Evolutionary conservation across 2,329 filamentous ascomycete genomes (phyloP), one percentile per base, ranked within the genome.

Genomic region (Hyphodiscus sp.): DNA sequence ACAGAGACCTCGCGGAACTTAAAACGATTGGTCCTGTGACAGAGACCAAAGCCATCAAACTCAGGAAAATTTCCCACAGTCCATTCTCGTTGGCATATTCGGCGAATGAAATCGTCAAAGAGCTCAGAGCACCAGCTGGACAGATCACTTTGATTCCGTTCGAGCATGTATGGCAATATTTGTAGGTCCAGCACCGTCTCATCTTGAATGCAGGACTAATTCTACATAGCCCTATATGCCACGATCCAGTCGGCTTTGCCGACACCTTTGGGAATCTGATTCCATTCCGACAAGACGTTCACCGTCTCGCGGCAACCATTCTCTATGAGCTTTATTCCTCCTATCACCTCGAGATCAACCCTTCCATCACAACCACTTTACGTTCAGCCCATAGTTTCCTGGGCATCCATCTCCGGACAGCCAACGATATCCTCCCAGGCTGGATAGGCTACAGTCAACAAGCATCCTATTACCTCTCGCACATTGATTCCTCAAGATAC

Each of bases 351-450:
- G n/a, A 23, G 10, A 43, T 54, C 38, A 45, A 55, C 30, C 47
- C 54, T n/a, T 43, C 30, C n/a, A 26, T 30, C 23, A 11, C 45
- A 9, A 44, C 49, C 10, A 48, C 46, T 33, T 15, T 18, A 15
- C n/a, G 41, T 3, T 42, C 41, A 26, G 42, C 50, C 29, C 20
- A 47, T 15, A 42, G 49, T 6, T 57, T 54, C 49, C 29, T 57
- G 30, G 52, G 55, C 13, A 45, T 49, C 18, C 52, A 57, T 41
- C 50, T 57, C n/a, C 51, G 55, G 41, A 54, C 55, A 15, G 48
- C 48, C 7, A 43, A 33, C 23, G 55, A 57, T 30, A 51, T 47
- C 41, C 20, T 46, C 6, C 33, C 51, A 38, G 30, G 46, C 18
- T 54, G 45, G 48, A 42, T 50, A 23, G 33, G 41, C 29, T 54